These are phyloP conservation scores for Thraustochytrium aureum DNA, from an alignment of 352 stramenopile species.

Conservation along the genomic window DNA sequence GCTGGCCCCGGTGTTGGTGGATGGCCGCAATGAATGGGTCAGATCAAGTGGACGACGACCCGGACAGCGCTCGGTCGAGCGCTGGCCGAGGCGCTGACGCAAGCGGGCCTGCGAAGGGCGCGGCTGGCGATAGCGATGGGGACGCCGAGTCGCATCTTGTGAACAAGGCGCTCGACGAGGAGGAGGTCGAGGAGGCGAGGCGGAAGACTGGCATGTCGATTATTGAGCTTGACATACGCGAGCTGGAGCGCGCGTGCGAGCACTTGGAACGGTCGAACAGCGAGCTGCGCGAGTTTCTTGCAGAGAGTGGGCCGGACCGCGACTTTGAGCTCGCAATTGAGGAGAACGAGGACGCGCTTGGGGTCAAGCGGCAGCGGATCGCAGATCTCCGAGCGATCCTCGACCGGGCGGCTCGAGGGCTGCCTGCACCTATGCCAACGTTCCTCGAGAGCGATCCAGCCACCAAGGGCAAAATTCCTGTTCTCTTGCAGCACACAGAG, in stretches of 20 bases:
- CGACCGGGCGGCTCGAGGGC: not conserved
- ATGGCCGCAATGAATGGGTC: no score
- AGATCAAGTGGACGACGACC: no score
- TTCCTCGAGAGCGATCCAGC: not conserved
- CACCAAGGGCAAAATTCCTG: not conserved
- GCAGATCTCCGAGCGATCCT: slow-evolving; percentile 3
- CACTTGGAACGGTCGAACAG: slow-evolving; percentile 35
- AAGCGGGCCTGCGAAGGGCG: no score
- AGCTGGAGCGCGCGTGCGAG: slow-evolving; percentile 43
- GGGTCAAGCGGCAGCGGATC: not conserved
- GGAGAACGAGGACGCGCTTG: slow-evolving; percentile 30
- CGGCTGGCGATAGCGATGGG: no score
- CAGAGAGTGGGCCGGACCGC: slow-evolving; percentile 6
- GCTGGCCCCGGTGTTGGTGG: no score
- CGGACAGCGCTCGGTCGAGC: no score
- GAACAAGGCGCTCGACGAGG: no score
- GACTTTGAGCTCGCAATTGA: slow-evolving; percentile 14
- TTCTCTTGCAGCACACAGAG: not conserved
- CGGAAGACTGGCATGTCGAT: not conserved
- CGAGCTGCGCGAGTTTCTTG: slow-evolving; percentile 4
- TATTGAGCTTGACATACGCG: slow-evolving; percentile 41
- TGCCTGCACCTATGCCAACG: not conserved
- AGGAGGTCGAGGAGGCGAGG: not conserved
- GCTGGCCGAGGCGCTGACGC: no score
- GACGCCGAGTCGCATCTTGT: no score